Conservation (phyloP, 2,329 filamentous ascomycete genomes). For the Colletotrichum sp. region DNA sequence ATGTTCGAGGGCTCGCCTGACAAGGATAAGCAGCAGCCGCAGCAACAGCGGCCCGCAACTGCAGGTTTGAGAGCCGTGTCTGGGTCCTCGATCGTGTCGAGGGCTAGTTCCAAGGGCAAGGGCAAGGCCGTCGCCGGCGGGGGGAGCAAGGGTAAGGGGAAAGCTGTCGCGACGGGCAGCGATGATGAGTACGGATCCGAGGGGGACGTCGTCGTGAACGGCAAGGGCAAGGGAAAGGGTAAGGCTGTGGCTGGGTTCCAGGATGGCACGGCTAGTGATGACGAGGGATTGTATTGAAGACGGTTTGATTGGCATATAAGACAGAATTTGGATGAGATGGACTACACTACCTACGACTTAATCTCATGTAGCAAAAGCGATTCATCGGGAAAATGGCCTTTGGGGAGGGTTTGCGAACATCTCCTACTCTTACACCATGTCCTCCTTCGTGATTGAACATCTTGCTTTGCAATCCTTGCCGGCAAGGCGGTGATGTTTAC, state of each 20-base stretch:
- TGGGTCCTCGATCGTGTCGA: conserved; percentile 30
- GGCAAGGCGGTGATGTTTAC: not conserved
- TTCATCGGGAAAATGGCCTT: not conserved
- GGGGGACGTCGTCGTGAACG: conserved; percentile 30
- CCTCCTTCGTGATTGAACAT: not conserved
- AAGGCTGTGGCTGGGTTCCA: conserved; percentile 59
- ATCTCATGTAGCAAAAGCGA: not conserved
- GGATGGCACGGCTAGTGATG: conserved; percentile 59
- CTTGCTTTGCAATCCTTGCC: not conserved
- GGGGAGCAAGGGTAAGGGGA: conserved; percentile 44
- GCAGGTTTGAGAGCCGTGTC: conserved; percentile 24
- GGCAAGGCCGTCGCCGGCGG: conserved; percentile 35
- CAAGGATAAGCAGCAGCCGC: conserved; percentile 42
- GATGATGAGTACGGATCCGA: conserved; percentile 37
- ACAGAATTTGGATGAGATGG: not conserved
- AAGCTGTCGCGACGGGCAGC: conserved; percentile 35
- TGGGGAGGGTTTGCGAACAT: not conserved
- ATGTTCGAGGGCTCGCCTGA: conserved; percentile 75
- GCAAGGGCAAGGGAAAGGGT: conserved; percentile 57
- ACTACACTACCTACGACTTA: not conserved
- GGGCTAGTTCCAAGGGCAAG: conserved; percentile 35
- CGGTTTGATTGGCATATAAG: not conserved
- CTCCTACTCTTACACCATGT: not conserved
- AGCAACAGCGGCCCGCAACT: conserved; percentile 16
- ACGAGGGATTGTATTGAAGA: conserved; percentile 60